Percentiles rank a stretch among this genome's conserved stretches.
phyloP scores from a whole-genome alignment of 306 rosid species.

The Citrullus mucosospermus region DNA sequence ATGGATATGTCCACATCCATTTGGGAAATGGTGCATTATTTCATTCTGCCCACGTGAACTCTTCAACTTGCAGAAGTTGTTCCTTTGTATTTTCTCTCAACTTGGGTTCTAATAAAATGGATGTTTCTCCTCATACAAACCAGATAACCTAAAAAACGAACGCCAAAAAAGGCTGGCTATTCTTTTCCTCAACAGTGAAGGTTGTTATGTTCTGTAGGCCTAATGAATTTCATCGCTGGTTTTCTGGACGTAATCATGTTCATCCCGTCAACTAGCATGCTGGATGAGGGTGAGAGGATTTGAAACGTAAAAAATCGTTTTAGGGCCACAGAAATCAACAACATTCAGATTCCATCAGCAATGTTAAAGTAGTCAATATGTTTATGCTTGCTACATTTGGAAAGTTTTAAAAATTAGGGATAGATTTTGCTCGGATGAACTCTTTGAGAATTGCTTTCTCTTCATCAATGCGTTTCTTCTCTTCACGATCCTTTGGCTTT shows the following conservation, averaged over 20 bases:
- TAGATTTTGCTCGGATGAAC: conserved; percentile 59
- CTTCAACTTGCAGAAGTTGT: conserved; percentile 15
- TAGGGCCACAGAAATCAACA: not conserved
- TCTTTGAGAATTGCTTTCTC: conserved; percentile 85
- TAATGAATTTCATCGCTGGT: not conserved
- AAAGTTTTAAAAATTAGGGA: conserved; percentile 38
- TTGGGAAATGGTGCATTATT: conserved; percentile 34
- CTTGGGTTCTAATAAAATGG: not conserved
- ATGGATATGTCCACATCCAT: conserved; percentile 29
- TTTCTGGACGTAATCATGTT: not conserved
- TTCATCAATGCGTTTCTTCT: conserved; percentile 62
- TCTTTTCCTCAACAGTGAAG: not conserved
- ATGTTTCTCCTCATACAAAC: not conserved
- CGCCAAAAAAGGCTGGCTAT: not conserved
- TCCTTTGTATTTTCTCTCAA: not conserved
- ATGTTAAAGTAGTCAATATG: not conserved
- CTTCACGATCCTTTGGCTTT: conserved; percentile 54
- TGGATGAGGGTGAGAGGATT: not conserved
- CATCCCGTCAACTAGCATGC: not conserved
- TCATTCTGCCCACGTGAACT: conserved; percentile 30
- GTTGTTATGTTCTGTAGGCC: not conserved
- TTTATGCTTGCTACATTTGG: not conserved
- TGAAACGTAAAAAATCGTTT: not conserved
- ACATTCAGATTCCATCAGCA: conserved; percentile 8
- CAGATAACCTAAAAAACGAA: not conserved